phyloP scores from a whole-genome alignment of 306 rosid species.

The Cucurbita argyrosperma region DNA sequence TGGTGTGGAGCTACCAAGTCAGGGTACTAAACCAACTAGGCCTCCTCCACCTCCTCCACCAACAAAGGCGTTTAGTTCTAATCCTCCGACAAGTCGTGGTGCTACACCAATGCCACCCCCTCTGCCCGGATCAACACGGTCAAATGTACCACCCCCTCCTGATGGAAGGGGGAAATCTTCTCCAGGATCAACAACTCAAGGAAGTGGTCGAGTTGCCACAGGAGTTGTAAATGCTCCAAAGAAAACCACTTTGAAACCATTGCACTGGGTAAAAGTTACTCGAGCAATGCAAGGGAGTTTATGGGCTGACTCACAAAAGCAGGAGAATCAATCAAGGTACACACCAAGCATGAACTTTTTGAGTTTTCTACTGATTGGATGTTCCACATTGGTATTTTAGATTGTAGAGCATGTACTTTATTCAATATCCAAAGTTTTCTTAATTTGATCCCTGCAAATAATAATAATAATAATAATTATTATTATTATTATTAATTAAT shows the following conservation, averaged over 20 bases:
- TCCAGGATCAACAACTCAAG: conserved; percentile 37
- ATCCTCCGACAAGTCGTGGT: conserved; percentile 8
- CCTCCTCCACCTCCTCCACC: conserved; percentile 35
- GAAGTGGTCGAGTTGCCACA: conserved; percentile 43
- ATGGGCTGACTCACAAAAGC: conserved; percentile 90
- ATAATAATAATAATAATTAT: neutral
- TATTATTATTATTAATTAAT: too few species aligned
- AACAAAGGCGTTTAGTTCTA: conserved; percentile 34
- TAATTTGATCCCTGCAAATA: neutral
- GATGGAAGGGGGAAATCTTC: conserved; percentile 24
- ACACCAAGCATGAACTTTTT: neutral
- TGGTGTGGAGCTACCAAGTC: conserved; percentile 16
- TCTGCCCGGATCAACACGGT: conserved; percentile 24
- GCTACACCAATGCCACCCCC: conserved; percentile 25
- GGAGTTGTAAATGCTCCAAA: conserved; percentile 43
- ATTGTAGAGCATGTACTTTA: neutral
- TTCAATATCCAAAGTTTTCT: neutral
- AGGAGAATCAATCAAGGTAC: conserved; percentile 64
- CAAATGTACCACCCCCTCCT: conserved; percentile 28
- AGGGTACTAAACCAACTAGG: conserved; percentile 11
- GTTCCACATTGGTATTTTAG: neutral
- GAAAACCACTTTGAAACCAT: conserved; percentile 57
- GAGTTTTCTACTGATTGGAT: conserved; percentile 10
- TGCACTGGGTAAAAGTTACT: conserved; percentile 94
- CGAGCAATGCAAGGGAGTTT: conserved; percentile 82